Evolutionary conservation across 768 basidiomycete genomes (phyloP), one percentile per base, ranked within the genome.

Genomic region (Lactarius tabidus): DNA sequence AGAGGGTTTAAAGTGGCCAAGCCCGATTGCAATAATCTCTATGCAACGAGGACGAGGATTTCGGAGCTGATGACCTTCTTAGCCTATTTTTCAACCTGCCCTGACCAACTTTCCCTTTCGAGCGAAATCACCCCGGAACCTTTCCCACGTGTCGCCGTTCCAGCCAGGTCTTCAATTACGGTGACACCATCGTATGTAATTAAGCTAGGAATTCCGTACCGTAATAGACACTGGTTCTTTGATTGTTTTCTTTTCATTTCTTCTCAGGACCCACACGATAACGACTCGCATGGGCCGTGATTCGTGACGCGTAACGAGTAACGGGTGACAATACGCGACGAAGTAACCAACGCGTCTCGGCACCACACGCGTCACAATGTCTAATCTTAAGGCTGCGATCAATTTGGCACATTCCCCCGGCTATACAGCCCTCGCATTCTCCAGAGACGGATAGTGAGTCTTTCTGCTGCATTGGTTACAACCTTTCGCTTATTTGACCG

Each of bases 361-460:
- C 28, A 39, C 15, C 10, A 18, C 15, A 52, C 1, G 18, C 56
- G n/a, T 14, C 23, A n/a, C 12, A n/a, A 68, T 68, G 67, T 57
- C 65, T 23, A 62, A 53, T 52, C 20, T 26, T 23, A 68, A 57
- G 14, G 60, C 63, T 8, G 65, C 60, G 38, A 68, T 67, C 26
- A 67, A 68, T 61, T 15, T 59, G 20, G 67, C 67, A 18, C 69
- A 69, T 41, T 58, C 59, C 29, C 67, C 67, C 2, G 69, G 69
- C 3, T 63, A 62, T 17, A 70, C 69, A 14, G n/a, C 51, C 8
- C 63, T 69, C 45, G 51, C 64, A 2, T 70, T 70, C 35, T 70
- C 69, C 12, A 69, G 59, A 48, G 67, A 70, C 26, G 69, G 69
- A 20, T 33, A 26, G 69, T 70, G 62, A 60, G 69, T 67, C 12